A percentile compares a stretch with the other conserved stretches of the same genome.
Evolutionary conservation across 768 basidiomycete species (phyloP).

Genomic region (Suillus americanus): DNA sequence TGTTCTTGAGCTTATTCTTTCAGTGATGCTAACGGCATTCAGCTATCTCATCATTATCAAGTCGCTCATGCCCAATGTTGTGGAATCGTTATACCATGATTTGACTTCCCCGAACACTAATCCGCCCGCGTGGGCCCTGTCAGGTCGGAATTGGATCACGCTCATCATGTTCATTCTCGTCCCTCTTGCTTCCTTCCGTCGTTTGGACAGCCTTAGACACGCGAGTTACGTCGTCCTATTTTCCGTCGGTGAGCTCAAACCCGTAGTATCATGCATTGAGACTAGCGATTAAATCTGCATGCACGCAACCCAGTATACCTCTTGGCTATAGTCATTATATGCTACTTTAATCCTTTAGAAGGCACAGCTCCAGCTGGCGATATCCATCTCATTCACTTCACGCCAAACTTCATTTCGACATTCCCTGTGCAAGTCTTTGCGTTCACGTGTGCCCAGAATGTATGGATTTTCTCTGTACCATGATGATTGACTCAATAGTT

Average conservation of each 20-base stretch:
- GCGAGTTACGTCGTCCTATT: conserved; percentile 91
- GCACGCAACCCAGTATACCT: conserved; percentile 58
- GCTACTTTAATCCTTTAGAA: conserved; percentile 74
- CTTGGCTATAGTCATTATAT: conserved; percentile 73
- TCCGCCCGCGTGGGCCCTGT: conserved; percentile 75
- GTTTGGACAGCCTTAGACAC: conserved; percentile 82
- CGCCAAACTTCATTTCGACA: conserved; percentile 74
- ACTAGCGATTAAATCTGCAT: neutral
- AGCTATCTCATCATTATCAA: conserved; percentile 93
- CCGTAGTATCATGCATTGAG: neutral
- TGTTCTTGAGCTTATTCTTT: neutral
- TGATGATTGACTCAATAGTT: conserved; percentile 6
- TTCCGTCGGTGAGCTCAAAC: conserved; percentile 67
- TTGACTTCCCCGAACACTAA: conserved; percentile 60
- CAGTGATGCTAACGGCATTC: neutral
- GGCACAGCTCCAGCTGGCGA: conserved; percentile 66
- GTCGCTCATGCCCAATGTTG: conserved; percentile 90
- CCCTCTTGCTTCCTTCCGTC: conserved; percentile 82
- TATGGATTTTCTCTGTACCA: conserved; percentile 35
- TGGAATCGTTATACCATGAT: conserved; percentile 78
- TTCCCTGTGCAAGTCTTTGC: conserved; percentile 95
- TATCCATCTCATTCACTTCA: conserved; percentile 69
- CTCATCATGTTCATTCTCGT: conserved; percentile 74
- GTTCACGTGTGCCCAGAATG: conserved; percentile 92
- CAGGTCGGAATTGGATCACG: conserved; percentile 81